phyloP scores from a whole-genome alignment of 495 filamentous ascomycete genomes.

The Xylaria scruposa region DNA sequence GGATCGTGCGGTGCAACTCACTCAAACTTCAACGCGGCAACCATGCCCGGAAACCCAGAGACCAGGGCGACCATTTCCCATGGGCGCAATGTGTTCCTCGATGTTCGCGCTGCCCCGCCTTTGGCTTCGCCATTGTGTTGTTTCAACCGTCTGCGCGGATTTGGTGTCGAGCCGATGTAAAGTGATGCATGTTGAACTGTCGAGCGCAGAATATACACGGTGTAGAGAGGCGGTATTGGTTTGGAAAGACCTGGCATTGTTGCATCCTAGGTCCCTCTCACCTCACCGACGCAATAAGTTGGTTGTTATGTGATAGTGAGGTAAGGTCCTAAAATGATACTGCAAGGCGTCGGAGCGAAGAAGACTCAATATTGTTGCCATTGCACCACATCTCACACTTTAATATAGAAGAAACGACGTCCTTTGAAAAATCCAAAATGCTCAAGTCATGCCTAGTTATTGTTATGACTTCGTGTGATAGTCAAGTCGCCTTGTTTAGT shows the following conservation, averaged over 20 bases:
- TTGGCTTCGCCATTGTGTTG: conserved; percentile 87
- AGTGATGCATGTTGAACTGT: conserved; percentile 66
- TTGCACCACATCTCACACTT: background rate
- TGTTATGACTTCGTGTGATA: background rate
- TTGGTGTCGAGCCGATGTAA: conserved; percentile 92
- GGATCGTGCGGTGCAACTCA: conserved; percentile 51
- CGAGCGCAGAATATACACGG: conserved; percentile 85
- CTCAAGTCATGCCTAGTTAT: background rate
- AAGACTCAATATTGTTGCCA: background rate
- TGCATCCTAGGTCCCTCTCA: background rate
- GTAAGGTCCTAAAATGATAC: background rate
- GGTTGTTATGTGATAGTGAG: background rate
- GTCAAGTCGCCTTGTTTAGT: background rate
- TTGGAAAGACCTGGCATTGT: conserved; percentile 49
- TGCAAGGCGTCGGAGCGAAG: conserved; percentile 1
- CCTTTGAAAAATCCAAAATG: background rate
- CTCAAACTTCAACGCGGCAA: conserved; percentile 95
- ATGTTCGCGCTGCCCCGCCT: conserved; percentile 82
- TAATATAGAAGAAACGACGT: background rate
- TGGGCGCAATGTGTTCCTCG: conserved; percentile 68
- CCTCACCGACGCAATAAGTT: background rate
- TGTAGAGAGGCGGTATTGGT: conserved; percentile 63
- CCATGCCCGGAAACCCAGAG: conserved; percentile 83
- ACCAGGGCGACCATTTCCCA: conserved; percentile 95
- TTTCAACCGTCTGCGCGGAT: conserved; percentile 78